Conservation (phyloP, 83 land plant species). For the Thuja plicata region DNA sequence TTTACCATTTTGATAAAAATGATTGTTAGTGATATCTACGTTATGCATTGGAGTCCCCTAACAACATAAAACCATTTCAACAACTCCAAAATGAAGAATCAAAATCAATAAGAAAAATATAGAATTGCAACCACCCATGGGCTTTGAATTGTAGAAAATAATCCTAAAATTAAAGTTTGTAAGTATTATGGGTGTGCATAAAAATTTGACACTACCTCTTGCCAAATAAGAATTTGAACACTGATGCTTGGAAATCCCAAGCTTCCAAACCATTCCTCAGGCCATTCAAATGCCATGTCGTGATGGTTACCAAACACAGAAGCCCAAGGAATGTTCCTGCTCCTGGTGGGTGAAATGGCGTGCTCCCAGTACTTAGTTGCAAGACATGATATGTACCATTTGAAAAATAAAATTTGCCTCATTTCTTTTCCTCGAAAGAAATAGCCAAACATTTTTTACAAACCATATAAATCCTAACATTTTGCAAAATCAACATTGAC, state of each 20-base stretch:
- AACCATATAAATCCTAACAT: too few species aligned
- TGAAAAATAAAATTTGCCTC: too few species aligned
- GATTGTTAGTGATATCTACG: background rate
- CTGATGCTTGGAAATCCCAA: constrained; percentile 60
- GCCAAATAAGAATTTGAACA: constrained; percentile 20
- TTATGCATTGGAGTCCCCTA: background rate
- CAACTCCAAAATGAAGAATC: background rate
- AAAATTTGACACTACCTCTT: constrained; percentile 23
- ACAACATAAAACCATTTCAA: background rate
- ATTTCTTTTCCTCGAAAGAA: too few species aligned
- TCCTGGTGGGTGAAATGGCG: constrained; percentile 63
- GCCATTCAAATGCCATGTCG: constrained; percentile 88
- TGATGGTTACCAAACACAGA: constrained; percentile 96
- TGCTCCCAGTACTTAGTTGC: constrained; percentile 83
- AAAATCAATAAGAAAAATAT: background rate
- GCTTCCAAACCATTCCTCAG: constrained; percentile 77
- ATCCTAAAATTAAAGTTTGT: background rate
- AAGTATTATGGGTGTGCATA: background rate
- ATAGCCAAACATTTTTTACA: too few species aligned
- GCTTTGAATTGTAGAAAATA: background rate
- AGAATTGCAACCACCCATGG: background rate
- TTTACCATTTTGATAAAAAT: background rate
- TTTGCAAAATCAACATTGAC: too few species aligned
- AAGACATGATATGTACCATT: too few species aligned
- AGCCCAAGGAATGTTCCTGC: constrained; percentile 78